Evolutionary conservation across 495 filamentous ascomycete species (phyloP).

Genomic region (Peziza echinospora): DNA sequence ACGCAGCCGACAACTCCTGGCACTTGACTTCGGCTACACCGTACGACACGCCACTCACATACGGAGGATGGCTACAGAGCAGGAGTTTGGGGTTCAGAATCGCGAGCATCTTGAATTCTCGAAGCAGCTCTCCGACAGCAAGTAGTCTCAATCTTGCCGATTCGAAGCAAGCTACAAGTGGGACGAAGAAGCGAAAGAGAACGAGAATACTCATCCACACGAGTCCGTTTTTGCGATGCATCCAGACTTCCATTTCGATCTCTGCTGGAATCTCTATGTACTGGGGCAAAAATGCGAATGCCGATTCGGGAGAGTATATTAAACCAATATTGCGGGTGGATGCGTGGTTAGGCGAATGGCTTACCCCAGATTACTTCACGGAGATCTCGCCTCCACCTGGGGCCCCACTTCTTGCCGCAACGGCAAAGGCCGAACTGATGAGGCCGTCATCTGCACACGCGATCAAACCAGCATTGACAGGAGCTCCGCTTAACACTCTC

Average conservation of each 20-base stretch:
- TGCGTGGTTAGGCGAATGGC: constrained; percentile 88
- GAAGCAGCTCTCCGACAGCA: constrained; percentile 8
- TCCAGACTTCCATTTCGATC: constrained; percentile 82
- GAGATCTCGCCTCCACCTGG: constrained; percentile 72
- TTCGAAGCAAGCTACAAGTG: constrained; percentile 1
- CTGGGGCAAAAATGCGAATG: constrained; percentile 7
- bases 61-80: constrained; percentile 78
- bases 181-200: constrained; percentile 28
- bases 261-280: constrained; percentile 51
- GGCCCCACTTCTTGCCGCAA: constrained; percentile 65
- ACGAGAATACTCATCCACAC: constrained; percentile 73
- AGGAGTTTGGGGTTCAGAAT: constrained; percentile 62
- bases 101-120: constrained; percentile 39
- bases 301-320: constrained; percentile 12
- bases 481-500: constrained; percentile 4
- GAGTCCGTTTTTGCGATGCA: constrained; percentile 77
- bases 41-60: constrained; percentile 89
- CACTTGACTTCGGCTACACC: constrained; percentile 84
- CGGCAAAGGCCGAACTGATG: constrained; percentile 58
- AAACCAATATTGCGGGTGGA: constrained; percentile 57
- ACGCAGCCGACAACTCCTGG: constrained; percentile 86
- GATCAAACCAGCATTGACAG: constrained; percentile 3
- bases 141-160: constrained; percentile 6
- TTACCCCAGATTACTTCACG: constrained; percentile 79
- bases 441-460: constrained; percentile 13